These are phyloP conservation scores for Tolypocladium amazonense DNA, from an alignment of 2,329 filamentous ascomycete species.

Conservation along the genomic window DNA sequence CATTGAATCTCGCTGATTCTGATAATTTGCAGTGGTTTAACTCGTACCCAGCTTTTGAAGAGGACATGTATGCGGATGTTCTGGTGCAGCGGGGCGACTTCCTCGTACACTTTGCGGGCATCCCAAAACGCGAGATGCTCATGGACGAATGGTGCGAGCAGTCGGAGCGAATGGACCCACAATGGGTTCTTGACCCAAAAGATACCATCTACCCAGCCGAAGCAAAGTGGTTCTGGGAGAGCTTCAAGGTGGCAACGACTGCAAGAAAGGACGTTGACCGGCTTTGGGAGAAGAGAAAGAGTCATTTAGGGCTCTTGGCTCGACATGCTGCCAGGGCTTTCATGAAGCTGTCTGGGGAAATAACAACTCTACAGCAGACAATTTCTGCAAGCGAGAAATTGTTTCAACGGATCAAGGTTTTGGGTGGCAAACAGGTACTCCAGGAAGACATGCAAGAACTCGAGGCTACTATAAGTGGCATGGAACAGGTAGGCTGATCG, in stretches of 20 bases:
- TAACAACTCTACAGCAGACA: background rate
- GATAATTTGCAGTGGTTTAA: background rate
- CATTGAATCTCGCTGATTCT: background rate
- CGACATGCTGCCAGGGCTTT: background rate
- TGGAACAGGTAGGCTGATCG: background rate
- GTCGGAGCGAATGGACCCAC: background rate
- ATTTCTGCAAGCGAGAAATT: background rate
- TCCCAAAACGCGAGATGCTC: background rate
- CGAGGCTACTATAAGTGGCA: background rate
- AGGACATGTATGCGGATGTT: background rate
- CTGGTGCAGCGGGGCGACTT: background rate
- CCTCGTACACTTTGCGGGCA: background rate
- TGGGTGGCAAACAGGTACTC: background rate
- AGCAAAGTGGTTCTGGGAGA: background rate
- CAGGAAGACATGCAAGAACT: background rate
- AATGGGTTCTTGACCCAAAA: background rate
- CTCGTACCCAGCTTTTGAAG: background rate
- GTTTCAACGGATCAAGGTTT: background rate
- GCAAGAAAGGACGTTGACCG: background rate
- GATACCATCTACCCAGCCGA: background rate
- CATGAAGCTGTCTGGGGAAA: background rate
- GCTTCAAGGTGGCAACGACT: background rate
- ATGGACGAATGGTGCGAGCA: background rate
- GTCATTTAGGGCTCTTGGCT: background rate
- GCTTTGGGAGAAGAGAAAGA: background rate